These are phyloP conservation scores for Coprinopsis marcescibilis DNA, from an alignment of 768 basidiomycete species.

Conservation along the genomic window DNA sequence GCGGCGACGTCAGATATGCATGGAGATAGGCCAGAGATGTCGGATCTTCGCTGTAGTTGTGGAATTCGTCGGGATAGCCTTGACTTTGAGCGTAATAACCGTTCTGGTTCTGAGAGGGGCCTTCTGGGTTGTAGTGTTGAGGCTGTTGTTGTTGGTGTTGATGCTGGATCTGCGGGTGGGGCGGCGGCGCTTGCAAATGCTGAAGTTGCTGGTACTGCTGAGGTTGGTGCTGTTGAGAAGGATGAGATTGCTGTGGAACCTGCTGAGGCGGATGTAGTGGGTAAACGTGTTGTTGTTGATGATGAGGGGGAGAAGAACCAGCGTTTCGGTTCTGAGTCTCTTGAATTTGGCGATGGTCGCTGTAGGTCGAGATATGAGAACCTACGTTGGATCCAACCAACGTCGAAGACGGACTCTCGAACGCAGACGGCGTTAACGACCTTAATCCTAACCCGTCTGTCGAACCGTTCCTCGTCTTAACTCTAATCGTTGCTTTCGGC, in stretches of 20 bases:
- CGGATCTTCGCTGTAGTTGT: conserved; percentile 55
- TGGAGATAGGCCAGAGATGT: conserved; percentile 50
- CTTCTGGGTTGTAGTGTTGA: not conserved
- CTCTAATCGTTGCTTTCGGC: conserved; percentile 27
- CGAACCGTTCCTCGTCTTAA: conserved; percentile 49
- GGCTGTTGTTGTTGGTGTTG: conserved; percentile 10
- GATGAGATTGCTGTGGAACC: not conserved
- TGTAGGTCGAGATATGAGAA: conserved; percentile 21
- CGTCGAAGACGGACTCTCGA: conserved; percentile 27
- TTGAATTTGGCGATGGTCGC: conserved; percentile 6
- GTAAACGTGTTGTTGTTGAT: conserved; percentile 14
- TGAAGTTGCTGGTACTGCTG: conserved; percentile 14
- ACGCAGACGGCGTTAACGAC: conserved; percentile 52
- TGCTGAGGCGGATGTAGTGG: conserved; percentile 17
- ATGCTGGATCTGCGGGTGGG: conserved; percentile 17
- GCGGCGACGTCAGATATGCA: conserved; percentile 50
- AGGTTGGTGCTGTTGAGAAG: conserved; percentile 11
- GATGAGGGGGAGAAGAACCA: not conserved
- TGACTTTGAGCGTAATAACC: conserved; percentile 34
- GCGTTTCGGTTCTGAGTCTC: conserved; percentile 6
- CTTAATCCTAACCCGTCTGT: conserved; percentile 60
- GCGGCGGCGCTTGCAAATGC: conserved; percentile 15
- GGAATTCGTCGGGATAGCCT: conserved; percentile 50
- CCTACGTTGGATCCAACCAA: conserved; percentile 8
- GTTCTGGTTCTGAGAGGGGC: conserved; percentile 3